Percentiles rank a stretch among this genome's conserved stretches.
Evolutionary conservation across 345 rosid species (phyloP).

Genomic region (Eucalyptus guilfoylei): DNA sequence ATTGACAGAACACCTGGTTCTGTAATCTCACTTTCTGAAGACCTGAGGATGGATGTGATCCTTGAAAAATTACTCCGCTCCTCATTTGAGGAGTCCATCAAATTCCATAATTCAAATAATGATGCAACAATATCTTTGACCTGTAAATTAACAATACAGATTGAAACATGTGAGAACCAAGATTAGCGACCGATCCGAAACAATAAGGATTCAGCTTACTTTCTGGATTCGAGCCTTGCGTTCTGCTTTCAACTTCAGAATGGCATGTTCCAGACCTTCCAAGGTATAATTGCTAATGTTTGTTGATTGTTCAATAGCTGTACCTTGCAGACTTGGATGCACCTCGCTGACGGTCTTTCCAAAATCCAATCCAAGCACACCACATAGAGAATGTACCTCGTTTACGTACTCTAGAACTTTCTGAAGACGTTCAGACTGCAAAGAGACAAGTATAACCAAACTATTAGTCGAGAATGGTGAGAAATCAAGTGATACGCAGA

Average conservation of each 20-base stretch:
- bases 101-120: slow-evolving; percentile 74
- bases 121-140: slow-evolving; percentile 48
- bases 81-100: slow-evolving; percentile 81
- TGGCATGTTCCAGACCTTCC: slow-evolving; percentile 67
- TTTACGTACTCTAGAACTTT: slow-evolving; percentile 70
- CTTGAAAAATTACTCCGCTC: slow-evolving; percentile 51
- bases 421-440: slow-evolving; percentile 87
- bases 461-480: not conserved
- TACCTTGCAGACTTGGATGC: slow-evolving; percentile 80
- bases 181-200: not conserved
- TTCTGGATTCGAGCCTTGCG: slow-evolving; percentile 63
- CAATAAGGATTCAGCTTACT: slow-evolving; percentile 17
- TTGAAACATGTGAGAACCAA: not conserved
- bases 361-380: slow-evolving; percentile 84
- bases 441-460: not conserved
- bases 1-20: slow-evolving; percentile 61
- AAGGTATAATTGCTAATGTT: slow-evolving; percentile 73
- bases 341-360: slow-evolving; percentile 69
- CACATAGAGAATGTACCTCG: slow-evolving; percentile 77
- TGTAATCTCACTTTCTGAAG: slow-evolving; percentile 48
- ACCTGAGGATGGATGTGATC: slow-evolving; percentile 36
- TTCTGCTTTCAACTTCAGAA: slow-evolving; percentile 56
- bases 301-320: slow-evolving; percentile 60
- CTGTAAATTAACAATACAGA: slow-evolving; percentile 13
- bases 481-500: not conserved